Evolutionary conservation across 169 alveolate genomes (phyloP).

Genomic region (Eimeria acervulina): DNA sequence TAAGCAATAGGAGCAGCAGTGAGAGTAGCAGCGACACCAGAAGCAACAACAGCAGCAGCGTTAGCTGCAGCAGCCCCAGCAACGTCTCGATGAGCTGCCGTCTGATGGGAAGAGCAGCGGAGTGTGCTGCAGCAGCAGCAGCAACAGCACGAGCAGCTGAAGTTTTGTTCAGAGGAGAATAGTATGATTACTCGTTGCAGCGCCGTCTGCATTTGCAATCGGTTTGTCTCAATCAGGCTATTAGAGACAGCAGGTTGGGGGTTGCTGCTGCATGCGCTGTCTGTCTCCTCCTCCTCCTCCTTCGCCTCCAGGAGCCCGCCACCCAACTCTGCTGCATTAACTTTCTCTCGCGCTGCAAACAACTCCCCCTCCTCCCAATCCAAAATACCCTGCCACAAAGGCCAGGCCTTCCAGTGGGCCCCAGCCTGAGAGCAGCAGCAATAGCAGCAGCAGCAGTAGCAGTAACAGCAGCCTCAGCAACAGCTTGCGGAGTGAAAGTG

Average conservation of each 20-base stretch:
- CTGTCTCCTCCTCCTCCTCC: constrained; percentile 4
- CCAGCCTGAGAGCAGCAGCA: constrained; percentile 76
- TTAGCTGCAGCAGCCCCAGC: neutral
- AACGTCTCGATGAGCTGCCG: too few species aligned
- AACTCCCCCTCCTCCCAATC: constrained; percentile 80
- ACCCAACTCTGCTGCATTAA: constrained; percentile 19
- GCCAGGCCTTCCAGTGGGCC: constrained; percentile 84
- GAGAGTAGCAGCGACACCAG: neutral
- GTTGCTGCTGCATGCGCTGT: neutral
- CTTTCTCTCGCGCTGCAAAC: constrained; percentile 33
- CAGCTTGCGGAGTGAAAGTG: neutral
- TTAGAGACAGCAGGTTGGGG: neutral
- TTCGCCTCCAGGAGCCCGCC: neutral
- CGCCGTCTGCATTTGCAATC: constrained; percentile 44
- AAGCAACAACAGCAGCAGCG: neutral
- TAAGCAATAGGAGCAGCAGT: neutral
- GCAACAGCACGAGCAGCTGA: neutral
- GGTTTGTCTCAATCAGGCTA: constrained; percentile 20
- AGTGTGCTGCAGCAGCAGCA: neutral
- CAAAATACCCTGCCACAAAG: constrained; percentile 76
- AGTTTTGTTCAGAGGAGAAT: neutral
- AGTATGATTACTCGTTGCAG: constrained; percentile 5
- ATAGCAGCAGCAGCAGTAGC: constrained; percentile 10
- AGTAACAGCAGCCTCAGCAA: neutral
- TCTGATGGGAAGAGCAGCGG: neutral